Evolutionary conservation across 1,284 basidiomycete species (phyloP).

Genomic region (Schizophyllum commune): DNA sequence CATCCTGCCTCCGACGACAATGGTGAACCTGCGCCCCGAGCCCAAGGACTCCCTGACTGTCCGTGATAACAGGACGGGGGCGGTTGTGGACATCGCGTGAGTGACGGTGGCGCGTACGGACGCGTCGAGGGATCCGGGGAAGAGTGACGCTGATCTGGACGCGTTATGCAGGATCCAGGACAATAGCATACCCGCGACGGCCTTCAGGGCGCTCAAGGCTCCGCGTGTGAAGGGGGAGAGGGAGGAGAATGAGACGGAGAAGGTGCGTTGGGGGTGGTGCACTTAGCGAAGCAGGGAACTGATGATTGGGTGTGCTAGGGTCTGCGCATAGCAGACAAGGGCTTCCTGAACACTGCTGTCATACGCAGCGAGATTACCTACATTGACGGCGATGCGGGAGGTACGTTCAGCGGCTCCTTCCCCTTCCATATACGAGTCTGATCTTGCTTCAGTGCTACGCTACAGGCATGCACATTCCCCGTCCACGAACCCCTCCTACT

Average conservation of each 20-base stretch:
- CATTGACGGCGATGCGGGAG: constrained; percentile 80
- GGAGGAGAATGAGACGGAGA: constrained; percentile 74
- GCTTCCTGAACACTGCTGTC: constrained; percentile 83
- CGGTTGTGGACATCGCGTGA: constrained; percentile 67
- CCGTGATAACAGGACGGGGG: constrained; percentile 79
- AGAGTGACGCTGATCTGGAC: background rate
- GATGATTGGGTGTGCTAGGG: constrained; percentile 26
- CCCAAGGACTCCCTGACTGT: constrained; percentile 50
- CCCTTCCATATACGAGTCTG: background rate
- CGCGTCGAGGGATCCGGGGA: constrained; percentile 2
- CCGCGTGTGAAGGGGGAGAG: constrained; percentile 49
- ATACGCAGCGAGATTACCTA: constrained; percentile 77
- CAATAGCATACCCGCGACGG: constrained; percentile 72
- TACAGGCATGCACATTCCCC: constrained; percentile 44
- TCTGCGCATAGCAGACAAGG: constrained; percentile 69
- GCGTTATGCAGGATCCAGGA: constrained; percentile 51
- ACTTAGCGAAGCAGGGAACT: background rate
- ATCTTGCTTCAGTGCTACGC: constrained; percentile 46
- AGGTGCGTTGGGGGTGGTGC: background rate
- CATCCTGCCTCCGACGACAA: background rate
- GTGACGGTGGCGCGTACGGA: constrained; percentile 26
- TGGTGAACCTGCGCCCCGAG: background rate
- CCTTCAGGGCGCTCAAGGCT: constrained; percentile 72
- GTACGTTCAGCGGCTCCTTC: constrained; percentile 28
- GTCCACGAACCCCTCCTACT: background rate